These are phyloP conservation scores for Fusarium floridanum DNA, from an alignment of 2,329 filamentous ascomycete species.

Conservation along the genomic window DNA sequence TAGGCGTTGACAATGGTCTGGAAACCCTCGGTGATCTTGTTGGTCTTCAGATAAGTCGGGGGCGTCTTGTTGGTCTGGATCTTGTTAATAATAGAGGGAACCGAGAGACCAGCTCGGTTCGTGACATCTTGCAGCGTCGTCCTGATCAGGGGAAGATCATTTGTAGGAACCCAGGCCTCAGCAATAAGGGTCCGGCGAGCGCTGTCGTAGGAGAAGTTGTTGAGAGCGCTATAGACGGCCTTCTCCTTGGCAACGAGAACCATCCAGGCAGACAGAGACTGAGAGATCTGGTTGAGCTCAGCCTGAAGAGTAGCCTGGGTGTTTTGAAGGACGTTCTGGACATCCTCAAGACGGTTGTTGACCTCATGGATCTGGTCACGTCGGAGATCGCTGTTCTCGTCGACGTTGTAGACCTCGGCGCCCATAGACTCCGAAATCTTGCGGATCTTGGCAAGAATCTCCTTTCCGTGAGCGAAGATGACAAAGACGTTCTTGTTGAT, in stretches of 20 bases:
- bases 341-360: constrained; percentile 90
- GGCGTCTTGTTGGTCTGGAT: constrained; percentile 97
- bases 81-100: constrained; percentile 98
- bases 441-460: constrained; percentile 97
- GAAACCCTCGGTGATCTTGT: constrained; percentile 98
- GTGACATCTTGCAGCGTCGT: constrained; percentile 97
- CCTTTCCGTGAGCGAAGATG: constrained; percentile 98
- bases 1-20: constrained; percentile 99
- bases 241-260: constrained; percentile 98
- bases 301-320: constrained; percentile 95
- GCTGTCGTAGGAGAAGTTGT: constrained; percentile 96
- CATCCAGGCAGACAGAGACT: constrained; percentile 96
- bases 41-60: constrained; percentile 96
- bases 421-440: constrained; percentile 99
- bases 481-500: constrained; percentile 99
- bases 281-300: constrained; percentile 92
- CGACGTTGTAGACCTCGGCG: constrained; percentile 94
- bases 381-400: constrained; percentile 95
- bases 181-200: constrained; percentile 96
- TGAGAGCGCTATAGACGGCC: constrained; percentile 94
- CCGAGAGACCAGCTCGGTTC: constrained; percentile 93
- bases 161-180: constrained; percentile 96
- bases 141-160: constrained; percentile 89
- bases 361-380: constrained; percentile 98
- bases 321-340: constrained; percentile 92